Conservation (phyloP, 257 asterid genomes). For the Solanum piurae region DNA sequence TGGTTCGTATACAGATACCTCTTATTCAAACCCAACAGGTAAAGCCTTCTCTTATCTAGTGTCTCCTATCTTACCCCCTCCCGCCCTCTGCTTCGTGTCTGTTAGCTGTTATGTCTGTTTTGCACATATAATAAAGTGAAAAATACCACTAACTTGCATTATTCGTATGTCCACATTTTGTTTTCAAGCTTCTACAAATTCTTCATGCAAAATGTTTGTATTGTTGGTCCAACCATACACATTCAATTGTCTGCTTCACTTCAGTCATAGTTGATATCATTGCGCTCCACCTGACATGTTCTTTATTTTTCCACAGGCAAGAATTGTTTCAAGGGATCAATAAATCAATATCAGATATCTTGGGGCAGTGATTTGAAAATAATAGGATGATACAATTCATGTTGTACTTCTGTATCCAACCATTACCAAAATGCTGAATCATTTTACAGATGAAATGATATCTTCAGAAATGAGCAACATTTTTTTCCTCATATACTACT, state of each 20-base stretch:
- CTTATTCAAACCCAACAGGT: constrained; percentile 90
- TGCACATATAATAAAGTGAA: not conserved
- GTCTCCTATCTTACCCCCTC: not conserved
- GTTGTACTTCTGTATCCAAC: not conserved
- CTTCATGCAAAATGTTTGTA: not conserved
- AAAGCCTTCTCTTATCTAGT: not conserved
- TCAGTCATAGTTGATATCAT: not conserved
- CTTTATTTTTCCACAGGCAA: constrained; percentile 24
- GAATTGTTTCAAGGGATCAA: constrained; percentile 45
- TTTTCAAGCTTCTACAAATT: not conserved
- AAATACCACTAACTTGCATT: not conserved
- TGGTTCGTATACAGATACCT: constrained; percentile 90
- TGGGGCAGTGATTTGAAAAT: constrained; percentile 38
- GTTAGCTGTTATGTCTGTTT: not conserved
- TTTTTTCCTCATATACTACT: rapidly evolving
- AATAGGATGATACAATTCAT: not conserved
- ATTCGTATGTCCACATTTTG: not conserved
- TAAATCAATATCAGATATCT: constrained; percentile 46
- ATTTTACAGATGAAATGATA: not conserved
- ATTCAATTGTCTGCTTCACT: not conserved
- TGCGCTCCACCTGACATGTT: not conserved
- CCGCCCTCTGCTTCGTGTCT: not conserved
- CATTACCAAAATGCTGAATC: not conserved
- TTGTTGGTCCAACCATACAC: not conserved
- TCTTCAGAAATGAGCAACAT: not conserved